Conservation (phyloP, 1,284 basidiomycete species). For the Trichosporon coremiiforme region DNA sequence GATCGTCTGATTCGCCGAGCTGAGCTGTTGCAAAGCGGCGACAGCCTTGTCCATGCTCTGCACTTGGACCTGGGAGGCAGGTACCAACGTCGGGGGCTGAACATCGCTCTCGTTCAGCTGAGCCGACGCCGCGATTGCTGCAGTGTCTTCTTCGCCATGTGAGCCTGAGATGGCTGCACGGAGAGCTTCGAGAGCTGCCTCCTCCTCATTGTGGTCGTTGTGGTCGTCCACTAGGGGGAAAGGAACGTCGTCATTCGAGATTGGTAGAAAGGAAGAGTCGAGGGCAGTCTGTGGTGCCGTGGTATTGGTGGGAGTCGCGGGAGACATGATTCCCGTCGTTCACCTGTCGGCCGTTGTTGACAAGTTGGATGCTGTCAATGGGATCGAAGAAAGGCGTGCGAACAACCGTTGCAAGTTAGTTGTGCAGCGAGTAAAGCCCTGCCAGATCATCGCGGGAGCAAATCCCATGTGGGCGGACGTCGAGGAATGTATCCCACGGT, state of each 20-base stretch:
- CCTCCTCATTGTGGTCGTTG: conserved; percentile 34
- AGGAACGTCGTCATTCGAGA: conserved; percentile 28
- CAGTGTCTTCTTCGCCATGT: conserved; percentile 19
- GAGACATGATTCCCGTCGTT: conserved; percentile 10
- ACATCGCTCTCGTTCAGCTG: conserved; percentile 18
- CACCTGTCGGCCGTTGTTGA: conserved; percentile 20
- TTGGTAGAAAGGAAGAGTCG: conserved; percentile 27
- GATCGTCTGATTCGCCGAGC: conserved; percentile 33
- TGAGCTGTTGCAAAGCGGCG: conserved; percentile 35
- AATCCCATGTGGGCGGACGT: conserved; percentile 4
- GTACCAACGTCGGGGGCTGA: conserved; percentile 27
- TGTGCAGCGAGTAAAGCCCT: conserved; percentile 10
- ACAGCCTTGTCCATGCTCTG: conserved; percentile 36
- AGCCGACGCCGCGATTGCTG: neutral
- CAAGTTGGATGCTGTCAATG: conserved; percentile 11
- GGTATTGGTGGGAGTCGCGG: conserved; percentile 18
- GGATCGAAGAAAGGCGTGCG: conserved; percentile 28
- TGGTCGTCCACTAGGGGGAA: conserved; percentile 31
- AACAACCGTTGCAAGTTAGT: conserved; percentile 16
- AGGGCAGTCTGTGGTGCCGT: conserved; percentile 18
- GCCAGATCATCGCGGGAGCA: neutral
- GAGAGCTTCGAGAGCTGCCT: conserved; percentile 44
- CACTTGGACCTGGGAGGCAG: conserved; percentile 31
- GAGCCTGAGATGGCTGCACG: conserved; percentile 39
- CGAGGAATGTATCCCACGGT: no score